These are phyloP conservation scores for Acanthamoeba divionensis DNA, from an alignment of 208 protist genomes.

Conservation along the genomic window DNA sequence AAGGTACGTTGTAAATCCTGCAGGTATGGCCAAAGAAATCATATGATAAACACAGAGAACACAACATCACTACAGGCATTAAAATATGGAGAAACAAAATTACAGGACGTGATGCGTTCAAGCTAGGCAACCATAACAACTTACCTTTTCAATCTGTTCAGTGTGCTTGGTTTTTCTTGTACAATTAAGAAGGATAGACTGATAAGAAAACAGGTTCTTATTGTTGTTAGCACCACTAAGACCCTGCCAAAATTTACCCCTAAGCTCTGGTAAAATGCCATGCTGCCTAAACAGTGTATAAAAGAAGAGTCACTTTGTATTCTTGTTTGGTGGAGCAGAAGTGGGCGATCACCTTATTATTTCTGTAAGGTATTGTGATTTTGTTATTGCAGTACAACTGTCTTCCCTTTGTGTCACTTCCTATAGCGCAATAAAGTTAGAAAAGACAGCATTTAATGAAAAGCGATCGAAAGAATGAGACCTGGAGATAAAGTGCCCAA, in stretches of 20 bases:
- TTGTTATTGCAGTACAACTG: too few relatives aligned
- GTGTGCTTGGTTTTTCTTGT: slow-evolving; percentile 44
- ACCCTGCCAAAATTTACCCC: slow-evolving; percentile 49
- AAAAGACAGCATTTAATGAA: background rate
- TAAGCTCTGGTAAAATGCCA: slow-evolving; percentile 24
- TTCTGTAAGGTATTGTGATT: too few relatives aligned
- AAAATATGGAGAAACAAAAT: too few relatives aligned
- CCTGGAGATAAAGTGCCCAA: slow-evolving; percentile 17
- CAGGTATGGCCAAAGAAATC: too few relatives aligned
- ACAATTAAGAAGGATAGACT: background rate
- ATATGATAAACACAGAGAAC: too few relatives aligned
- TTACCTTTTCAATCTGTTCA: slow-evolving; percentile 52
- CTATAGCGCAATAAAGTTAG: background rate
- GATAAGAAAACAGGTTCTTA: slow-evolving; percentile 42
- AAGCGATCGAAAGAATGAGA: background rate
- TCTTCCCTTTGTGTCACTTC: background rate
- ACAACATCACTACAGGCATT: too few relatives aligned
- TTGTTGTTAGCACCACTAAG: slow-evolving; percentile 4
- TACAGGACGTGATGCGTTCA: too few relatives aligned
- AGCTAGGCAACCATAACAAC: background rate
- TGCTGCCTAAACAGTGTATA: too few relatives aligned
- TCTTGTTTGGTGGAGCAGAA: too few relatives aligned
- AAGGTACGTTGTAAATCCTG: slow-evolving; percentile 74
- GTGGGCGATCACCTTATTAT: too few relatives aligned
- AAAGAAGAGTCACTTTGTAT: too few relatives aligned